A percentile compares a stretch with the other conserved stretches of the same genome.
Evolutionary conservation across 768 basidiomycete species (phyloP).

Genomic region (Collybia sordida): DNA sequence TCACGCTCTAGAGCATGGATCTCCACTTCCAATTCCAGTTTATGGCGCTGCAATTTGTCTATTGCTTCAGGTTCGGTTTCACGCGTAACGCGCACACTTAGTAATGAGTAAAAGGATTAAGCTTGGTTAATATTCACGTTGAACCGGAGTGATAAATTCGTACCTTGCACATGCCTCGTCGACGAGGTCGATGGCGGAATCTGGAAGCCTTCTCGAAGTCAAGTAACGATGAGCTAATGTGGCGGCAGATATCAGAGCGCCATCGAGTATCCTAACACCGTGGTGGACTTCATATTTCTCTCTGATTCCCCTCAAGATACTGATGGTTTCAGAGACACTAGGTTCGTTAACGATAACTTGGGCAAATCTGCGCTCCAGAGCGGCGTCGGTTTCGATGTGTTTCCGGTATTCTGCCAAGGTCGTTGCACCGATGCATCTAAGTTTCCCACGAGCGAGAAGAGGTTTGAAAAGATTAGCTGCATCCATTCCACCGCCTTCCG

Average conservation of each 20-base stretch:
- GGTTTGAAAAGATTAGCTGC: slow-evolving; percentile 93
- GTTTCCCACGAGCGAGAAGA: slow-evolving; percentile 81
- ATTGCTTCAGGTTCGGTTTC: slow-evolving; percentile 95
- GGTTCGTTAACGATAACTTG: slow-evolving; percentile 95
- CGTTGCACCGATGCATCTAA: slow-evolving; percentile 82
- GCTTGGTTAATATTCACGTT: no score
- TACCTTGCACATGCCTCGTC: slow-evolving; percentile 91
- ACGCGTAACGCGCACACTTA: slow-evolving; percentile 84
- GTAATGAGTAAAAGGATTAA: slow-evolving; percentile 3
- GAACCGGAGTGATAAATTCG: slow-evolving; percentile 17
- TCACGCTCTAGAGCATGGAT: slow-evolving; percentile 93
- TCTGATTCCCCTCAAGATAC: slow-evolving; percentile 89
- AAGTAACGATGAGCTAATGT: slow-evolving; percentile 93
- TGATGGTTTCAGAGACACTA: slow-evolving; percentile 84
- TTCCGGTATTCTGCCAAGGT: slow-evolving; percentile 91
- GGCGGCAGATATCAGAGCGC: slow-evolving; percentile 85
- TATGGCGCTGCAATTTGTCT: slow-evolving; percentile 85
- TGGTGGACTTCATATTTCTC: slow-evolving; percentile 95
- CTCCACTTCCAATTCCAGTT: slow-evolving; percentile 91
- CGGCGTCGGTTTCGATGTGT: slow-evolving; percentile 91
- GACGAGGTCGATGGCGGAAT: slow-evolving; percentile 87
- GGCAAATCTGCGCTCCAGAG: slow-evolving; percentile 88
- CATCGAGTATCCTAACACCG: slow-evolving; percentile 86
- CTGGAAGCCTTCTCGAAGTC: slow-evolving; percentile 75
- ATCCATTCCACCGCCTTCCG: slow-evolving; percentile 89